Conservation (phyloP, 2,329 filamentous ascomycete species). For the Lasiodiplodia sp. region DNA sequence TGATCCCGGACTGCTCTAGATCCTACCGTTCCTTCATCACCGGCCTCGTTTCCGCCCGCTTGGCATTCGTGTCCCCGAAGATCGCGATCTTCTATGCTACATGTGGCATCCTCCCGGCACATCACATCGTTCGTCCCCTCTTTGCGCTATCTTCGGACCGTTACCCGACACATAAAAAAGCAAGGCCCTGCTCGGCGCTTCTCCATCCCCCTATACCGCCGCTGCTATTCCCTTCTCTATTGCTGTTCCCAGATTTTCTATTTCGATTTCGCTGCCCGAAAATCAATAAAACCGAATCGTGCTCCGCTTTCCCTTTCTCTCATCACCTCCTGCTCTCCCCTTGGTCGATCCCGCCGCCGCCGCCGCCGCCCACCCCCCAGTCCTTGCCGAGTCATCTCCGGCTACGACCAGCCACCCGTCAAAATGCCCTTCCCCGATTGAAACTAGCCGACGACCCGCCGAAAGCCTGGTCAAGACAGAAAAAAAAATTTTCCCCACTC, state of each 20-base stretch:
- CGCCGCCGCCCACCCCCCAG: background rate
- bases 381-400: background rate
- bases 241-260: background rate
- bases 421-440: background rate
- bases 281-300: background rate
- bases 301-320: background rate
- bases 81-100: slow-evolving; percentile 1
- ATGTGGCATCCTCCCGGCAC: background rate
- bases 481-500: background rate
- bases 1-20: background rate
- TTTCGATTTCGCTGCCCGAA: background rate
- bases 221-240: background rate
- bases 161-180: background rate
- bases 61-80: background rate
- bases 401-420: background rate
- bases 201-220: background rate
- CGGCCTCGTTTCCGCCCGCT: background rate
- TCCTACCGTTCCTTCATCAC: background rate
- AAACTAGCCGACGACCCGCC: background rate
- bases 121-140: background rate
- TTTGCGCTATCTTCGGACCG: background rate
- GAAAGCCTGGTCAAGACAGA: background rate
- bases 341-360: background rate
- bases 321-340: background rate
- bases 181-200: background rate